Conservation (phyloP, 352 stramenopile species). For the Peronospora destructor region DNA sequence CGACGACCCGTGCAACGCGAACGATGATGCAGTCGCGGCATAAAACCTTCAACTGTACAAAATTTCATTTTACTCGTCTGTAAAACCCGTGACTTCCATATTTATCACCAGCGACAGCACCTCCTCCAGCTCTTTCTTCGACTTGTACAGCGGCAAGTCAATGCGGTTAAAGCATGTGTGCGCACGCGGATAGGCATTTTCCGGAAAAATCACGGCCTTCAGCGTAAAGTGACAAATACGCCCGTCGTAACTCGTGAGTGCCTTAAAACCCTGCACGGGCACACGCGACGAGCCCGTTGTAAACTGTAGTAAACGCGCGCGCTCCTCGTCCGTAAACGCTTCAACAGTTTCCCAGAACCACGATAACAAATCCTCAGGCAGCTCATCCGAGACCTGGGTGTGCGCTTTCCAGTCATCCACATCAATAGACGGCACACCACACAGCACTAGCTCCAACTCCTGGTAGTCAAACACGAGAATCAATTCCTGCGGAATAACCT, state of each 20-base stretch:
- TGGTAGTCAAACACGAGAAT: constrained; percentile 83
- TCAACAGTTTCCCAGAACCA: constrained; percentile 84
- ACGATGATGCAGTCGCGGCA: constrained; percentile 21
- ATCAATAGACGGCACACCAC: constrained; percentile 72
- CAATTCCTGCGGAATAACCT: constrained; percentile 91
- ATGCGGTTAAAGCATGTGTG: constrained; percentile 85
- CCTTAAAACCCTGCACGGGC: constrained; percentile 79
- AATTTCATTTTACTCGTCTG: constrained; percentile 57
- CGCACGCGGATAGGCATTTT: constrained; percentile 53
- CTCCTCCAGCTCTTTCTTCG: constrained; percentile 91
- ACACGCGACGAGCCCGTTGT: constrained; percentile 79
- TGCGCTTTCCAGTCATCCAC: constrained; percentile 78
- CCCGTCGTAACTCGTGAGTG: constrained; percentile 75
- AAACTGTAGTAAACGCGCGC: constrained; percentile 79
- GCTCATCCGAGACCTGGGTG: constrained; percentile 84
- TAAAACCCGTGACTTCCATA: constrained; percentile 95
- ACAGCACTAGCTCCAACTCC: constrained; percentile 78
- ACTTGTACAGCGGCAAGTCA: constrained; percentile 72
- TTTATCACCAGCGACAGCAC: constrained; percentile 93
- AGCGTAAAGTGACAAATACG: constrained; percentile 74
- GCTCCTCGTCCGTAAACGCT: constrained; percentile 62
- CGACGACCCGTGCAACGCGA: constrained; percentile 10
- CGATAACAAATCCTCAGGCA: constrained; percentile 56
- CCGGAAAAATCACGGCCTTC: constrained; percentile 48
- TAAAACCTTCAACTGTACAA: constrained; percentile 30